Base-by-base conservation (phyloP, 2,329 filamentous ascomycete species). In the Cadophora malorum region DNA sequence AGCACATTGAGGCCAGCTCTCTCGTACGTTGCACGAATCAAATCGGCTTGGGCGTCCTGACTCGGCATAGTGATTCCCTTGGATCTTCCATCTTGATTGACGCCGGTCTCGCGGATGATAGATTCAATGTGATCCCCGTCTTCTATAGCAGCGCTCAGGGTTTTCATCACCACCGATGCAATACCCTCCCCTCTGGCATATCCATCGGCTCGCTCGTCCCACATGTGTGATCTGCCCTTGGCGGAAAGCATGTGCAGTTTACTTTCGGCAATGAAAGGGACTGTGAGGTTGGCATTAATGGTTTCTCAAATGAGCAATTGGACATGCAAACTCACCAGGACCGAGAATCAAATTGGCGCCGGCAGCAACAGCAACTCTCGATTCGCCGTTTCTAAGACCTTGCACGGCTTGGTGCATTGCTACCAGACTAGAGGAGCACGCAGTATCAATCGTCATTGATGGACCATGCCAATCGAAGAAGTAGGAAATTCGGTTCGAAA, bases 81-180 rank as follows among this genome's bases (percentile, higher is more conserved):
- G 0, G 82, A 83, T 9, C 76, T 75, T 4, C 83, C 83, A 66
- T 84, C 81, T 64, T 82, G 79, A 63, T 83, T 84, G 5, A 78
- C 71, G 7, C 78, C 81, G 8, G 78, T 80, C 0, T 76, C 78
- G 19, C 79, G 74, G 33, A 85, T 82, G 1, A 84, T 73, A 7
- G 79, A 79, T 4, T 80, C 77, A 35, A 85, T 81, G 0, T 75
- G 73, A 69, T 85, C 79, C 1, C 77, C 76, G 59, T 82, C 80
- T 28, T 73, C 73, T 5, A 83, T 47, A 1, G 83, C 83, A 33
- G 78, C 74, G 14, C 79, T 79, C 4, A 90, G 77, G 0, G 81
- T 82, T 76, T 91, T 91, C 52, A 91, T 73, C 2, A 90, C 72
- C 1, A 91, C 76, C 6, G 86, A 80, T 0, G 83, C 86, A 23